Evolutionary conservation across 1,284 basidiomycete genomes (phyloP), one percentile per base, ranked within the genome.

Genomic region (Lentinula novae-zelandiae): DNA sequence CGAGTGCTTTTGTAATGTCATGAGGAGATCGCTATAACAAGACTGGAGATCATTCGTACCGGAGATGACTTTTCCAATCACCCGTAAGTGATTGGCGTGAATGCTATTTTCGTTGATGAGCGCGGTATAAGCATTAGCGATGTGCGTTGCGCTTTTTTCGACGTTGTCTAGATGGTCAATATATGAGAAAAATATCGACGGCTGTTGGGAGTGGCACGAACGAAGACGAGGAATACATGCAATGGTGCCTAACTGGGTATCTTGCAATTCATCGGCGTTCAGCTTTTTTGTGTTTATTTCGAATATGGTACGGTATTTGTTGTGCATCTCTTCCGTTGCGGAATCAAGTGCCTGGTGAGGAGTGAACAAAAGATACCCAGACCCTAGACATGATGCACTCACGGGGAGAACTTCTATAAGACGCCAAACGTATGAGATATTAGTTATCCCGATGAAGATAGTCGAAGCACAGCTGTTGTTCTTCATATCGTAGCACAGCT

Each of bases 391-490:
- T 1, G 20, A 8, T 38, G 20, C 7, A 46, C 69, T 51, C 44
- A 73, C 75, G 55, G 71, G 49, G 44, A 76, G 66, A 12, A 74
- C 73, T 39, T 67, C 71, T 63, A 65, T 77, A 60, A 71, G 66
- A 57, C 67, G 73, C 61, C 60, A 70, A 61, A 72, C 73, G 56
- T 70, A 69, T 60, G 64, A 73, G 56, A 66, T 67, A 7, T 66
- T 68, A 13, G 78, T 13, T 62, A n/a, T 72, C 78, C 20, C 68
- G 67, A 17, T 20, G 22, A 46, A 71, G 31, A 83, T 77, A 33
- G 73, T 64, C 58, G 71, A 71, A 12, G 79, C 77, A 17, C 69
- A 70, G 15, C 74, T 76, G 60, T 75, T 82, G 62, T 83, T 82
- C 36, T 77, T 73, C 20, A 79, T 64, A 17, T 70, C 69, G 34